Base-by-base conservation (phyloP, 116 monocot genomes). In the Zostera marina region DNA sequence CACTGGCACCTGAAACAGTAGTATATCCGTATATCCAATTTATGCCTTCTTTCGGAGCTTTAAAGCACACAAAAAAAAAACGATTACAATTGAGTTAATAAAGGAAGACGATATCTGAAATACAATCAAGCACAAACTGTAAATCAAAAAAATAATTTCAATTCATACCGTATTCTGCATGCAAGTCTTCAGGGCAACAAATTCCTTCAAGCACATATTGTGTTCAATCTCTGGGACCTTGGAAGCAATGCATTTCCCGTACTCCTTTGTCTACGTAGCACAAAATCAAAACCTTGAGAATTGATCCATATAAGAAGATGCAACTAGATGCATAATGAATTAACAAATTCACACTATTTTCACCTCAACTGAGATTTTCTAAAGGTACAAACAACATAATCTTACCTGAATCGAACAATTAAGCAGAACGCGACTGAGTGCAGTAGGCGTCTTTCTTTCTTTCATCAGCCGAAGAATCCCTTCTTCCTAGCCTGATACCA, bases 121-220 rank as follows among this genome's bases (percentile, higher is more conserved):
- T 51, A 58, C 22, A 0, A 32, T 1, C 32, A 32, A 32, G 32
- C 32, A 32, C 5, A 2, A 2, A 32, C 25, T 42, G 23, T 8
- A 15, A 68, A 6, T 24, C 22, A 39, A 17, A 5, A 47, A 45
- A 45, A n/a, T n/a, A n/a, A n/a, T n/a, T n/a, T n/a, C 11, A 42
- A 22, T 45, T 22, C 67, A 16, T 82, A 91, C 91, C 63, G 64
- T 66, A 22, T 70, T 79, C 48, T 84, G 74, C 84, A 94, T 88
- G 88, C 93, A 94, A 40, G 77, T 55, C 75, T 75, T 84, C 48
- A 94, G 71, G 44, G 77, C 77, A 64, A 72, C 70, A 67, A 94
- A 88, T 56, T 94, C 88, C 74, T 94, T 94, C 55, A 65, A 68
- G 68, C 93, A 94, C 93, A 88, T 94, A 52, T 84, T 61, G 56